A percentile compares a stretch with the other conserved stretches of the same genome.
phyloP scores from a whole-genome alignment of 2,329 filamentous ascomycete species.

The Neonectria punicea region DNA sequence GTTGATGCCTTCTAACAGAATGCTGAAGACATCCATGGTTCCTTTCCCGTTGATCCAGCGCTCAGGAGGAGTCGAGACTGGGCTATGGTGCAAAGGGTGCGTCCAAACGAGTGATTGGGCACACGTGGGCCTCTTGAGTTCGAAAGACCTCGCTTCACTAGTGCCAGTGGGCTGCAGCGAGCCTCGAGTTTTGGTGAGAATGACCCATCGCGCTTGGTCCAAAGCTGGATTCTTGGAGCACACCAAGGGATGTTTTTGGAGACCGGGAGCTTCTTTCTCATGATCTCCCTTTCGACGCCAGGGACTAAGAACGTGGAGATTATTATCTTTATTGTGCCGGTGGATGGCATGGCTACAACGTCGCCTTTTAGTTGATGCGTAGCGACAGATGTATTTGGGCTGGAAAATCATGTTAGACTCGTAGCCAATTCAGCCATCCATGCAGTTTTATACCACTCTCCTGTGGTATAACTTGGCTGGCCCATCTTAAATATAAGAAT shows the following conservation, averaged over 20 bases:
- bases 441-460: too few relatives aligned
- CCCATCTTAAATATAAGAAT: too few relatives aligned
- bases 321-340: too few relatives aligned
- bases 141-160: background rate
- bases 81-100: constrained; percentile 11
- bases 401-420: too few relatives aligned
- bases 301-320: background rate
- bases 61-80: background rate
- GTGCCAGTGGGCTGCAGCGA: background rate
- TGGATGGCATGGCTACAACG: too few relatives aligned
- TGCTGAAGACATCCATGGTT: constrained; percentile 1
- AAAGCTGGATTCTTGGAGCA: constrained; percentile 3
- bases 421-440: too few relatives aligned
- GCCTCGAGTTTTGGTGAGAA: background rate
- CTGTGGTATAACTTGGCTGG: too few relatives aligned
- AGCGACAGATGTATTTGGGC: too few relatives aligned
- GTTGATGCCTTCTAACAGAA: background rate
- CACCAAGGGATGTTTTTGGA: background rate
- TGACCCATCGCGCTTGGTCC: background rate
- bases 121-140: background rate
- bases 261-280: background rate
- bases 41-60: constrained; percentile 1
- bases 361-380: too few relatives aligned
- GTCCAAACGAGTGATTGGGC: background rate
- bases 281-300: background rate